Percentiles rank a stretch among this genome's conserved stretches.
phyloP scores from a whole-genome alignment of 164 flowering plant genomes.

The Dillenia turbinata region DNA sequence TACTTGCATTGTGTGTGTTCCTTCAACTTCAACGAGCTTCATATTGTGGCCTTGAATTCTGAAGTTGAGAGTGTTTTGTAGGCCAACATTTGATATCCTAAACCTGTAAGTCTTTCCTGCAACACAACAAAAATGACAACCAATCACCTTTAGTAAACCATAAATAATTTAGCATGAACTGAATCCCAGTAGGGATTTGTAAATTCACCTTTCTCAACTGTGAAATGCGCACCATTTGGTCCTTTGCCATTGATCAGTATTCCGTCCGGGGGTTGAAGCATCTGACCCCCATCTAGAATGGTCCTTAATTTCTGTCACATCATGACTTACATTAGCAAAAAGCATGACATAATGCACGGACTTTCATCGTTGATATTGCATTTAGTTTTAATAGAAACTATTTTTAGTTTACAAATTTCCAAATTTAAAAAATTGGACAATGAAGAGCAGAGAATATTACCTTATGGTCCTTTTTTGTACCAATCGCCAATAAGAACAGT shows the following conservation, averaged over 20 bases:
- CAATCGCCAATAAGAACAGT: constrained; percentile 82
- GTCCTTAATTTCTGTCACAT: constrained; percentile 38
- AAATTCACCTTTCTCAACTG: constrained; percentile 50
- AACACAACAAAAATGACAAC: neutral
- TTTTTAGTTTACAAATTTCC: no score
- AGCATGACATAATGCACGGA: no score
- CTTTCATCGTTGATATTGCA: no score
- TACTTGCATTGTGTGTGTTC: constrained; percentile 70
- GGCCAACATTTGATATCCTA: constrained; percentile 81
- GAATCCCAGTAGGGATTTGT: neutral
- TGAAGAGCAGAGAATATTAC: constrained; percentile 19
- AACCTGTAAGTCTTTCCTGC: constrained; percentile 84
- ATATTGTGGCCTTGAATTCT: constrained; percentile 61
- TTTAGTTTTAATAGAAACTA: no score
- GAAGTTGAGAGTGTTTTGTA: constrained; percentile 58
- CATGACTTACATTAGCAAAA: no score
- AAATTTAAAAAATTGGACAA: no score
- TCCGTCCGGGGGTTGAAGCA: constrained; percentile 50
- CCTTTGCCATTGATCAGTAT: constrained; percentile 73
- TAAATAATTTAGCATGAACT: no score
- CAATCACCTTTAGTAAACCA: no score
- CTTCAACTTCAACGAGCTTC: constrained; percentile 85
- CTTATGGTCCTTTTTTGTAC: constrained; percentile 50
- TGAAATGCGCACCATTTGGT: constrained; percentile 35
- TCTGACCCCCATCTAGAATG: constrained; percentile 48